phyloP scores from a whole-genome alignment of 148 eudicot genomes.

The Agrostemma githago region DNA sequence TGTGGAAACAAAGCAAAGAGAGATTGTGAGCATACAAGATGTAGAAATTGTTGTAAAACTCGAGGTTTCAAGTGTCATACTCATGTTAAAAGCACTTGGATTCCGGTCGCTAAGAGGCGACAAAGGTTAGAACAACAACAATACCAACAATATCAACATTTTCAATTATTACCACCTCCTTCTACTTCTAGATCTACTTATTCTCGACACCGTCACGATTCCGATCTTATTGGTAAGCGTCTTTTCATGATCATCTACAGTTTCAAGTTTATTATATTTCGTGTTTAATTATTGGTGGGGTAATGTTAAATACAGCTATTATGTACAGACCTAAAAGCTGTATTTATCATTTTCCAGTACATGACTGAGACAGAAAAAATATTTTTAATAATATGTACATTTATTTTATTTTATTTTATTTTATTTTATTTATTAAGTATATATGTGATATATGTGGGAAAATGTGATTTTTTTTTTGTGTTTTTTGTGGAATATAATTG shows the following conservation, averaged over 20 bases:
- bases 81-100: conserved; percentile 77
- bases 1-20: conserved; percentile 80
- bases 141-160: conserved; percentile 20
- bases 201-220: conserved; percentile 1
- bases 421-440: too few relatives aligned
- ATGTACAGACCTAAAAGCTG: too few relatives aligned
- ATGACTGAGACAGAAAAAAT: too few relatives aligned
- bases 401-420: too few relatives aligned
- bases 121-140: conserved; percentile 20
- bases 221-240: background rate
- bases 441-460: background rate
- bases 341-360: too few relatives aligned
- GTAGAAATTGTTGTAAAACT: conserved; percentile 69
- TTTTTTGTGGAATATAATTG: background rate
- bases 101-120: conserved; percentile 57
- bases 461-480: background rate
- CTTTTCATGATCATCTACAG: too few relatives aligned
- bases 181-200: conserved; percentile 18
- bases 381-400: too few relatives aligned
- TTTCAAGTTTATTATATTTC: background rate
- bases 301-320: too few relatives aligned
- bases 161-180: conserved; percentile 4
- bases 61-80: conserved; percentile 62
- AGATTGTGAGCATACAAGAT: conserved; percentile 49
- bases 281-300: background rate